These are phyloP conservation scores for Trapa incisa DNA, from an alignment of 345 rosid species.

Conservation along the genomic window DNA sequence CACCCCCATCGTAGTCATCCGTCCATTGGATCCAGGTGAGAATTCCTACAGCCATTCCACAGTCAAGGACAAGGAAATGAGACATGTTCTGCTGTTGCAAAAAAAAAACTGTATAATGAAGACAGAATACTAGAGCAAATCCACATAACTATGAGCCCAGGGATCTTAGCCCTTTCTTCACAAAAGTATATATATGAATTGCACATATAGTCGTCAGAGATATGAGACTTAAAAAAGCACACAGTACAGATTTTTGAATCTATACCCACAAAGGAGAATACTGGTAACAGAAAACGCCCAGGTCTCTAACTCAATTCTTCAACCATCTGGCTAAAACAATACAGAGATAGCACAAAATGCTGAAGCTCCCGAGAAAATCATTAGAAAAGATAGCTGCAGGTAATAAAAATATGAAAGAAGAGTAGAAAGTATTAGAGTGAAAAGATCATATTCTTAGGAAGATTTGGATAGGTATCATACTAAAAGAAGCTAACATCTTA, in stretches of 20 bases:
- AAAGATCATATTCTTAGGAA: neutral
- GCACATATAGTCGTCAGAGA: neutral
- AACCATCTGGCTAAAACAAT: constrained; percentile 8
- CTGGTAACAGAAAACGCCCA: constrained; percentile 8
- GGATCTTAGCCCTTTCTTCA: neutral
- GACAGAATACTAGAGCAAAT: neutral
- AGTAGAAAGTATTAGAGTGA: neutral
- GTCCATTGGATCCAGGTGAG: constrained; percentile 77
- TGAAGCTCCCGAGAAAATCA: constrained; percentile 5
- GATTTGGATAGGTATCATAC: neutral
- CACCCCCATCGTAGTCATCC: constrained; percentile 79
- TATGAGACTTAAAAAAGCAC: neutral
- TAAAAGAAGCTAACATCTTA: neutral
- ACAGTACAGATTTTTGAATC: constrained; percentile 10
- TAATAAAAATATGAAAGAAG: neutral
- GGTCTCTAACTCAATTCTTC: constrained; percentile 8
- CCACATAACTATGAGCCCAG: neutral
- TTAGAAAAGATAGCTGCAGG: constrained; percentile 4
- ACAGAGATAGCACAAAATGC: constrained; percentile 5
- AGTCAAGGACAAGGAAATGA: neutral
- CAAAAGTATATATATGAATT: neutral
- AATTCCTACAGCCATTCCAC: constrained; percentile 54
- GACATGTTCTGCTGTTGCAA: neutral
- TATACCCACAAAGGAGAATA: constrained; percentile 9
- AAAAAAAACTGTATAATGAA: neutral